Percentiles rank a stretch among this genome's conserved stretches.
Evolutionary conservation across 176 grass and related monocot species (phyloP).

Genomic region (Carex littledalei): DNA sequence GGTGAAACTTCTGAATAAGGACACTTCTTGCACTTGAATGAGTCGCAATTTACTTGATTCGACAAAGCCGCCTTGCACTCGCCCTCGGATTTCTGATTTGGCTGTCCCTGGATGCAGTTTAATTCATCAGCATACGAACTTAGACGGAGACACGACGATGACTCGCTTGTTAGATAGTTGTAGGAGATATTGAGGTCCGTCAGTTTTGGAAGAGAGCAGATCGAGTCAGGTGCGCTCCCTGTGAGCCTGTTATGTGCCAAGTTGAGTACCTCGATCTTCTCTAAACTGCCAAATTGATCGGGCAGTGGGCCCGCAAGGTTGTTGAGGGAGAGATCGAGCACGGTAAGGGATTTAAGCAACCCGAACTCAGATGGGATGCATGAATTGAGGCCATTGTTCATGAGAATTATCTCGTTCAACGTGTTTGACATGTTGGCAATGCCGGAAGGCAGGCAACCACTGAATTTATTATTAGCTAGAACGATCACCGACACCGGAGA

Average conservation of each 20-base stretch:
- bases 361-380: conserved; percentile 50
- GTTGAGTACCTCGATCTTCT: conserved; percentile 56
- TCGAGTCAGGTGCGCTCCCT: conserved; percentile 2
- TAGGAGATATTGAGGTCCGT: background rate
- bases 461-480: conserved; percentile 50
- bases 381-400: conserved; percentile 49
- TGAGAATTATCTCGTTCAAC: conserved; percentile 66
- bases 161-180: background rate
- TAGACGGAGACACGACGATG: background rate
- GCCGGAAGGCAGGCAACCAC: conserved; percentile 52
- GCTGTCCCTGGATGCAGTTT: conserved; percentile 5
- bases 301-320: conserved; percentile 41
- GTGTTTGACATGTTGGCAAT: conserved; percentile 69
- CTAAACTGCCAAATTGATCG: conserved; percentile 34
- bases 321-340: conserved; percentile 72
- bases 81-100: background rate
- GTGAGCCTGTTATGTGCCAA: conserved; percentile 35
- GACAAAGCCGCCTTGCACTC: background rate
- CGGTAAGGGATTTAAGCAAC: conserved; percentile 46
- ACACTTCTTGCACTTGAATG: conserved; percentile 21
- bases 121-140: background rate
- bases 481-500: conserved; percentile 68
- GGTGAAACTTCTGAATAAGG: background rate
- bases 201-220: background rate
- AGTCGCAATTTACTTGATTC: conserved; percentile 11